These are phyloP conservation scores for Entophlyctis luteolus DNA, from an alignment of 192 early-diverging fungal genomes.

Conservation along the genomic window DNA sequence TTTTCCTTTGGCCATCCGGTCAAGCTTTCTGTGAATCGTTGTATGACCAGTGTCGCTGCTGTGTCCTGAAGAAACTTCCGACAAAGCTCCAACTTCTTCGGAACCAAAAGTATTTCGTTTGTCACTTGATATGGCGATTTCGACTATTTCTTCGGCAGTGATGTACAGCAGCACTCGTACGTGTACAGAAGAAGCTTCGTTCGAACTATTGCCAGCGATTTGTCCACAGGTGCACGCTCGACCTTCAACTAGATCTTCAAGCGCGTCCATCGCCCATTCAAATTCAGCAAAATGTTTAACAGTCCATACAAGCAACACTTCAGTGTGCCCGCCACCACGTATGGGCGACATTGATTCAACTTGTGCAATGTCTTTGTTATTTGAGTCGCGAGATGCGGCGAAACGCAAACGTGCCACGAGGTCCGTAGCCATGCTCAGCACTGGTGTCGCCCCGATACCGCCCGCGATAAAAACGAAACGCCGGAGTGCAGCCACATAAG, in stretches of 20 bases:
- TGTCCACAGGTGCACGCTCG: too few species aligned
- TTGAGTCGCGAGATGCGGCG: neutral
- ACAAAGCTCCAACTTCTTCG: neutral
- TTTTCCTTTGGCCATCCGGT: neutral
- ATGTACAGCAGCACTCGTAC: neutral
- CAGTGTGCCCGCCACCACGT: neutral
- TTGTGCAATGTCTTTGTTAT: neutral
- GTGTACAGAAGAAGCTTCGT: neutral
- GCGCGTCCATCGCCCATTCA: constrained; percentile 11
- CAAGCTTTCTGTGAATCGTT: neutral
- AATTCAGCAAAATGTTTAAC: constrained; percentile 2
- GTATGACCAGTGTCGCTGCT: neutral
- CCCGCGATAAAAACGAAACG: constrained; percentile 1
- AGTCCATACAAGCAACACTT: constrained; percentile 2
- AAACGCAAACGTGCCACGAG: neutral
- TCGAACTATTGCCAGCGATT: neutral
- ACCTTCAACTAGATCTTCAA: neutral
- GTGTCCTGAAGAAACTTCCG: neutral
- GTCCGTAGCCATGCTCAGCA: neutral
- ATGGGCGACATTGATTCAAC: neutral
- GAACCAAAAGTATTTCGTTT: too few species aligned
- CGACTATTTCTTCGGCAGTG: neutral
- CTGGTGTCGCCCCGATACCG: constrained; percentile 14
- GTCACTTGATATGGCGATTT: too few species aligned
- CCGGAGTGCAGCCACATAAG: neutral